Percentiles rank a stretch among this genome's conserved stretches.
phyloP scores from a whole-genome alignment of 208 protist genomes.

The Acanthamoeba lenticulata region DNA sequence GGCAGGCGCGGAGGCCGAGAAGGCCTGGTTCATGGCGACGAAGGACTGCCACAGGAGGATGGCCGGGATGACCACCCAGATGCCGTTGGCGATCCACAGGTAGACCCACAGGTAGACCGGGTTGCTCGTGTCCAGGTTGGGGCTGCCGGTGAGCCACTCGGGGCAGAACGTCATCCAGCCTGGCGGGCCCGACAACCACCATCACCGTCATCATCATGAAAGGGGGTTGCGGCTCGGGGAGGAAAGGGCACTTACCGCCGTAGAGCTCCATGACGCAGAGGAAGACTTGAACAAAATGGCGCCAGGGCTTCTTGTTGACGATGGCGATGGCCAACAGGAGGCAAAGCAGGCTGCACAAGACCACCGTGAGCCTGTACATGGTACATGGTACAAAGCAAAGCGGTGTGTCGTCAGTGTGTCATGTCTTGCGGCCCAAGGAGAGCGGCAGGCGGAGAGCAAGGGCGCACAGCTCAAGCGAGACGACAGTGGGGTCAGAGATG shows the following conservation, averaged over 20 bases:
- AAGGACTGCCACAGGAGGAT: slow-evolving; percentile 65
- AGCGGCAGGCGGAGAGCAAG: neutral
- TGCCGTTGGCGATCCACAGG: slow-evolving; percentile 68
- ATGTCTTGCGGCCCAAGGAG: neutral
- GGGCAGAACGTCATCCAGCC: slow-evolving; percentile 72
- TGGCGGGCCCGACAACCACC: neutral
- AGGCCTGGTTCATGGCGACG: slow-evolving; percentile 57
- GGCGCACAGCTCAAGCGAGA: slow-evolving; percentile 49
- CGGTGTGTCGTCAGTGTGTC: neutral
- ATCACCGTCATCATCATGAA: neutral
- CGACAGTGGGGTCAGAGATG: slow-evolving; percentile 60
- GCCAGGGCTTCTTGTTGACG: slow-evolving; percentile 61
- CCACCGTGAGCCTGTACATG: slow-evolving; percentile 50
- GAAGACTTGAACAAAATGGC: slow-evolving; percentile 62
- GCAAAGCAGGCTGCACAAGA: slow-evolving; percentile 52
- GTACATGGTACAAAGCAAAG: neutral
- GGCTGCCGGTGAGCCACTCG: slow-evolving; percentile 68
- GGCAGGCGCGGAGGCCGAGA: neutral
- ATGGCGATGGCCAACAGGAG: slow-evolving; percentile 45
- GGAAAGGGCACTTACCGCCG: neutral
- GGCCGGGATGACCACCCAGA: slow-evolving; percentile 67
- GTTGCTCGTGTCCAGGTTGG: slow-evolving; percentile 64
- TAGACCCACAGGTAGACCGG: slow-evolving; percentile 69
- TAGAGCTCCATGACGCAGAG: slow-evolving; percentile 71
- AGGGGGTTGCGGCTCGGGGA: neutral